A percentile compares a stretch with the other conserved stretches of the same genome.
phyloP scores from a whole-genome alignment of 257 asterid species.

The Datura wrightii region DNA sequence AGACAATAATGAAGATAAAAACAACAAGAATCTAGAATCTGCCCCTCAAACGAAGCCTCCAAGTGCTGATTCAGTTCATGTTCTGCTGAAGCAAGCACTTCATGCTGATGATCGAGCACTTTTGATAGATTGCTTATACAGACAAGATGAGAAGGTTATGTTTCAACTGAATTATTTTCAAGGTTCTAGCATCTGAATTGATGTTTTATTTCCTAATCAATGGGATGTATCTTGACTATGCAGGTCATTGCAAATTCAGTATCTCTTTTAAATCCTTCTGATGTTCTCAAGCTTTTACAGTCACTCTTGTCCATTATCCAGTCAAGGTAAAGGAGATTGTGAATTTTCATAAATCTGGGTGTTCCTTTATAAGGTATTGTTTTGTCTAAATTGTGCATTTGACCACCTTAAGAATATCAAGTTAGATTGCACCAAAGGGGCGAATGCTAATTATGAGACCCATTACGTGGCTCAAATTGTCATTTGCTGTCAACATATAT shows the following conservation, averaged over 20 bases:
- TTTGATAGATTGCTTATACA: slow-evolving; percentile 75
- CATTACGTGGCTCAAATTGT: not conserved
- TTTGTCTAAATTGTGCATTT: not conserved
- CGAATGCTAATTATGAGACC: not conserved
- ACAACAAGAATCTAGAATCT: slow-evolving; percentile 43
- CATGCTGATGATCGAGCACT: slow-evolving; percentile 86
- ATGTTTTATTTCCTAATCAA: slow-evolving; percentile 24
- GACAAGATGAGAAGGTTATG: slow-evolving; percentile 90
- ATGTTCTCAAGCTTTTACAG: slow-evolving; percentile 75
- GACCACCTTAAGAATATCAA: not conserved
- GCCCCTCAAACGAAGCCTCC: slow-evolving; percentile 66
- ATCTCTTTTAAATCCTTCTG: slow-evolving; percentile 74
- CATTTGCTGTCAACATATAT: not conserved
- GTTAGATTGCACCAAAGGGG: not conserved
- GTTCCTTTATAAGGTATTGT: not conserved
- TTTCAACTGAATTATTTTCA: slow-evolving; percentile 11
- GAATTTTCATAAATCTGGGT: not conserved
- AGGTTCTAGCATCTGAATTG: not conserved
- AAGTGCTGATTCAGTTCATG: slow-evolving; percentile 85
- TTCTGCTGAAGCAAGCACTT: slow-evolving; percentile 87
- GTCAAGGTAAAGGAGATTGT: slow-evolving; percentile 56
- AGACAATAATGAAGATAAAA: slow-evolving; percentile 40
- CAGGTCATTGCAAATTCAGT: slow-evolving; percentile 88
- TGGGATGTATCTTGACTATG: slow-evolving; percentile 32
- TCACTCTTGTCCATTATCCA: slow-evolving; percentile 74